Evolutionary conservation across 2,329 filamentous ascomycete species (phyloP).

Genomic region (Teratosphaeriaceae sp.): DNA sequence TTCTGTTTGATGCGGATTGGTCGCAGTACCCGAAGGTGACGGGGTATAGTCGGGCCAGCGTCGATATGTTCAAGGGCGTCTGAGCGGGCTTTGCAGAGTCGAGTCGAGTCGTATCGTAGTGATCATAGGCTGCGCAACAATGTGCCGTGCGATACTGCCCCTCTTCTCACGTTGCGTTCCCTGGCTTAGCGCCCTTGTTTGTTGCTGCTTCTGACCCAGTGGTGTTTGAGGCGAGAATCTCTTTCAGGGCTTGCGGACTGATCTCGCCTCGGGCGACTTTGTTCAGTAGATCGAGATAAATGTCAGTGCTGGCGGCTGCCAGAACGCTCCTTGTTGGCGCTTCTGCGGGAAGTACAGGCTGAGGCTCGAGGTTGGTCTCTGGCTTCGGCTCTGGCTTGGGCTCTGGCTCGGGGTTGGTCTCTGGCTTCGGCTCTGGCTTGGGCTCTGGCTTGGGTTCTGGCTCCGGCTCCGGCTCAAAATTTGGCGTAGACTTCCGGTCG

Average conservation of each 20-base stretch:
- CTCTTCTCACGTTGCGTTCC: no score
- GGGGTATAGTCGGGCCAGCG: constrained; percentile 19
- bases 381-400: no score
- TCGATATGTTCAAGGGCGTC: constrained; percentile 20
- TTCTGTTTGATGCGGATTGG: constrained; percentile 25
- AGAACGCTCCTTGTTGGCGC: not conserved
- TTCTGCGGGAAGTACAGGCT: not conserved
- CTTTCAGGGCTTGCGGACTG: constrained; percentile 11
- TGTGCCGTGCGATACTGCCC: no score
- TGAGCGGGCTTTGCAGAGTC: constrained; percentile 1
- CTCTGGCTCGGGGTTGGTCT: no score
- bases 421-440: no score
- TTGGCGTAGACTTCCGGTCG: no score
- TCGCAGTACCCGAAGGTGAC: constrained; percentile 22
- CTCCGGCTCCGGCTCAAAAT: not conserved
- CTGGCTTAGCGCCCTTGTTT: no score
- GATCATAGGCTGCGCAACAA: not conserved
- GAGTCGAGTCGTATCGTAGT: not conserved
- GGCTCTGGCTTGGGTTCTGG: no score
- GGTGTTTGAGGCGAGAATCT: constrained; percentile 3
- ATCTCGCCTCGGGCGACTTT: constrained; percentile 12
- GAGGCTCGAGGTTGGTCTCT: no score
- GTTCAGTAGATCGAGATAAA: constrained; percentile 11
- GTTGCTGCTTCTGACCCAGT: not conserved
- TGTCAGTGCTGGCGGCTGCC: not conserved